A percentile compares a stretch with the other conserved stretches of the same genome.
These are phyloP conservation scores for Senecio squalidus DNA, from an alignment of 140 eudicot genomes.

Conservation along the genomic window DNA sequence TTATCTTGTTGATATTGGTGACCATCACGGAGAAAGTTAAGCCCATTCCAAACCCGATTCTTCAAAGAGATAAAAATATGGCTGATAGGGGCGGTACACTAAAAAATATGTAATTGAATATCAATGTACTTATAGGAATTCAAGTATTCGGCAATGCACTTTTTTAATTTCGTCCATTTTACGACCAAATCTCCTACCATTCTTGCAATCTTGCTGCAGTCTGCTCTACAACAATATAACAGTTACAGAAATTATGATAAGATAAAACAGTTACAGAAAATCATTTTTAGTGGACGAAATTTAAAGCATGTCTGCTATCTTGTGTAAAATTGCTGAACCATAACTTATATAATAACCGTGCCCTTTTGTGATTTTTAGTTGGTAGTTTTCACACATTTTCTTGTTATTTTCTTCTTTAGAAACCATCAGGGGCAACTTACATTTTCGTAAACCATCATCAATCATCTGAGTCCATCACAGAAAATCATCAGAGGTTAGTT, in stretches of 20 bases:
- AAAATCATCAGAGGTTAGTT: conserved; percentile 74
- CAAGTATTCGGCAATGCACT: not conserved
- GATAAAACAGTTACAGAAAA: not conserved
- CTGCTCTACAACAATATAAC: too few species aligned
- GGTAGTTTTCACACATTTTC: conserved; percentile 4
- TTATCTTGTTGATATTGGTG: conserved; percentile 72
- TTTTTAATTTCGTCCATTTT: not conserved
- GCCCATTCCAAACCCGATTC: not conserved
- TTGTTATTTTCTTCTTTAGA: conserved; percentile 3
- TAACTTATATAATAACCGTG: not conserved
- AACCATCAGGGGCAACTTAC: conserved; percentile 33
- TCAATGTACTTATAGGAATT: not conserved
- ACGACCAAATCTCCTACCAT: not conserved
- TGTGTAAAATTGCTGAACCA: too few species aligned
- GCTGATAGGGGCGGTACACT: not conserved
- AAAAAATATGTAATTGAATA: not conserved
- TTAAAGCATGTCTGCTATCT: not conserved
- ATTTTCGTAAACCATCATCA: conserved; percentile 27
- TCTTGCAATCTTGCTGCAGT: too few species aligned
- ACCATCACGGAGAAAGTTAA: not conserved
- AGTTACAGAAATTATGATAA: not conserved
- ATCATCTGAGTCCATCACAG: conserved; percentile 76
- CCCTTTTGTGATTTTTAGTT: conserved; percentile 8
- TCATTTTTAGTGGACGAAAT: not conserved
- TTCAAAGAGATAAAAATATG: not conserved